phyloP scores from a whole-genome alignment of 306 rosid genomes.

The Quercus parvula region DNA sequence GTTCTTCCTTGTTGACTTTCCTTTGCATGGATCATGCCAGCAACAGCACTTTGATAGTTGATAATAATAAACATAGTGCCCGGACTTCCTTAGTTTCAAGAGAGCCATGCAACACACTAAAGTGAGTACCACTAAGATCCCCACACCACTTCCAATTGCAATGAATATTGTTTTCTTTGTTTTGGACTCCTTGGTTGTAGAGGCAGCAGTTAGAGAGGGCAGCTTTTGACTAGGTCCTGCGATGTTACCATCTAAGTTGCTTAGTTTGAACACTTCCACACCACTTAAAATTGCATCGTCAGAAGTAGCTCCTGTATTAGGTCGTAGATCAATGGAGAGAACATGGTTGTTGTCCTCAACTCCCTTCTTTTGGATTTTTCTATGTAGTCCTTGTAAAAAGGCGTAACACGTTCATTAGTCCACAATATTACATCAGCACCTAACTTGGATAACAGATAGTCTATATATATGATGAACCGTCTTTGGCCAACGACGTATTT shows the following conservation, averaged over 20 bases:
- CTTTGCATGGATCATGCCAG: neutral
- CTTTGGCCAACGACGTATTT: neutral
- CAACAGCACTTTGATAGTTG: neutral
- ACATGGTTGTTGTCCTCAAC: too few relatives aligned
- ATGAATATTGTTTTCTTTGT: neutral
- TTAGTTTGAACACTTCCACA: slow-evolving; percentile 26
- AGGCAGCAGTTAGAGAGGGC: neutral
- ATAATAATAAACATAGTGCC: too few relatives aligned
- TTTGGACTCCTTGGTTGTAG: neutral
- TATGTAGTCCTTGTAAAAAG: neutral
- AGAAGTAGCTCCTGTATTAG: neutral
- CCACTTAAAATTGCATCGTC: neutral
- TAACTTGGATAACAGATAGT: neutral
- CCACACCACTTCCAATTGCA: neutral
- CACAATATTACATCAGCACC: neutral
- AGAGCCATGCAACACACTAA: neutral
- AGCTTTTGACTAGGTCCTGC: neutral
- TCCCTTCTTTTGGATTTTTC: neutral
- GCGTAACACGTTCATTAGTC: neutral
- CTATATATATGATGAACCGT: neutral
- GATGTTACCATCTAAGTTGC: neutral
- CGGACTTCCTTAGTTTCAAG: neutral
- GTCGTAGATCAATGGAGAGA: neutral
- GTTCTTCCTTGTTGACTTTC: neutral
- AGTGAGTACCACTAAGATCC: neutral